phyloP scores from a whole-genome alignment of 2,329 filamentous ascomycete genomes.

The Colletotrichum sp. region DNA sequence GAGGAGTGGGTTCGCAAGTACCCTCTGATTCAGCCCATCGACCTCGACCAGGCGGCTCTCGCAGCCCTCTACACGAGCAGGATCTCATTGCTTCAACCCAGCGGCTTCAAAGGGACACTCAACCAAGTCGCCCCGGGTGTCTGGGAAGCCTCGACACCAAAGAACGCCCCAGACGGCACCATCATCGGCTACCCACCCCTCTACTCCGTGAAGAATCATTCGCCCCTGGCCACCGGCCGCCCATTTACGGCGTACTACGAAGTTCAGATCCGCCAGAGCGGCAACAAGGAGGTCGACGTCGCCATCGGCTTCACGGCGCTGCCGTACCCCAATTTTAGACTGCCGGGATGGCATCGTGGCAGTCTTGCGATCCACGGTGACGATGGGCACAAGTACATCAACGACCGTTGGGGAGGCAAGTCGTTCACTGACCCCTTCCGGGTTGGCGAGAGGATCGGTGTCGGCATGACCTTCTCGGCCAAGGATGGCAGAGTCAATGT shows the following conservation, averaged over 20 bases:
- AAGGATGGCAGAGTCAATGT: constrained; percentile 47
- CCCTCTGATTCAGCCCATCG: constrained; percentile 60
- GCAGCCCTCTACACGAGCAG: constrained; percentile 55
- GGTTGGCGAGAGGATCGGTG: constrained; percentile 70
- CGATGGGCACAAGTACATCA: constrained; percentile 78
- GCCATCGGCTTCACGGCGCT: constrained; percentile 74
- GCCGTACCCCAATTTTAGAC: constrained; percentile 78
- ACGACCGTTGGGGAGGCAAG: constrained; percentile 75
- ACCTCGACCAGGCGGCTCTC: constrained; percentile 49
- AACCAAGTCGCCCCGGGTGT: constrained; percentile 50
- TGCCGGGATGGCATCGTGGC: constrained; percentile 82
- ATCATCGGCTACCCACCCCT: constrained; percentile 73
- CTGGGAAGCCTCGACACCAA: constrained; percentile 51
- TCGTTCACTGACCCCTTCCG: constrained; percentile 69
- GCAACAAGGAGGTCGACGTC: constrained; percentile 54
- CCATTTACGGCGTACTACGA: constrained; percentile 74
- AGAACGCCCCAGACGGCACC: constrained; percentile 61
- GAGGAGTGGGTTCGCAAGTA: constrained; percentile 68
- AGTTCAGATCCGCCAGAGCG: constrained; percentile 54
- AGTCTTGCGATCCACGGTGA: constrained; percentile 80
- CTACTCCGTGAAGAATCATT: constrained; percentile 66
- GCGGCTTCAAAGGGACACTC: constrained; percentile 52
- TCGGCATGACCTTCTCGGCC: constrained; percentile 69
- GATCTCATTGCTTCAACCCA: constrained; percentile 59
- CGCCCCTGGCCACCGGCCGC: constrained; percentile 50